A percentile compares a stretch with the other conserved stretches of the same genome.
Conservation (phyloP, 305 asterid species). For the Lippia alba region DNA sequence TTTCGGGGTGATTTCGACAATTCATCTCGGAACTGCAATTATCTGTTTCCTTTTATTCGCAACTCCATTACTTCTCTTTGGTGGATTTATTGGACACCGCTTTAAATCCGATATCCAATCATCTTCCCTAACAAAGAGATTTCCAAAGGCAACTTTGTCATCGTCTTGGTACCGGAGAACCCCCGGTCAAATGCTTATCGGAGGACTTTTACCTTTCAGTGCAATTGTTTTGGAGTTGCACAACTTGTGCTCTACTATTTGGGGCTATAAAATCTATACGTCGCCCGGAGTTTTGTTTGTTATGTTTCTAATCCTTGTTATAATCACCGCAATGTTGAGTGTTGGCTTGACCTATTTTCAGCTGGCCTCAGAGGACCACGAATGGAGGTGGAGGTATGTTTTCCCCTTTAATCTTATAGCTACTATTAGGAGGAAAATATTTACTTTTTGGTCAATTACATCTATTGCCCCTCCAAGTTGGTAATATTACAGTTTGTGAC, state of each 20-base stretch:
- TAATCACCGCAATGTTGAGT: constrained; percentile 65
- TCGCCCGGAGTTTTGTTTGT: constrained; percentile 57
- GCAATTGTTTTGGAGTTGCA: constrained; percentile 76
- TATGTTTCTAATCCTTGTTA: constrained; percentile 63
- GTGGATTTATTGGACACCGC: constrained; percentile 67
- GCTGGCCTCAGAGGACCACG: constrained; percentile 73
- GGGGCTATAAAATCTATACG: constrained; percentile 82
- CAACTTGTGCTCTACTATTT: constrained; percentile 68
- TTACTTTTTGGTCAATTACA: background rate
- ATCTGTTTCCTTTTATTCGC: constrained; percentile 49
- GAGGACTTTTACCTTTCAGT: constrained; percentile 85
- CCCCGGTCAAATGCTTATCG: constrained; percentile 79
- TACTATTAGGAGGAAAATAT: background rate
- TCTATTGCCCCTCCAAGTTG: no score
- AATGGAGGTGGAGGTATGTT: constrained; percentile 94
- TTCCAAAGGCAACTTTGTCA: constrained; percentile 60
- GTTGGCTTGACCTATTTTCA: constrained; percentile 80
- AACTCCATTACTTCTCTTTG: constrained; percentile 65
- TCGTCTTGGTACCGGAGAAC: constrained; percentile 70
- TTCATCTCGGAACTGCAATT: constrained; percentile 37
- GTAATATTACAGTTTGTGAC: no score
- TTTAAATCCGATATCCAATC: constrained; percentile 52
- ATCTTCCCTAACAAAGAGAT: constrained; percentile 54
- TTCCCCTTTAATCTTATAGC: constrained; percentile 15
- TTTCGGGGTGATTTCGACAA: constrained; percentile 60